Evolutionary conservation across 2,329 filamentous ascomycete species (phyloP), one percentile per base, ranked within the genome.

Genomic region (Cladosporium oxysporum): DNA sequence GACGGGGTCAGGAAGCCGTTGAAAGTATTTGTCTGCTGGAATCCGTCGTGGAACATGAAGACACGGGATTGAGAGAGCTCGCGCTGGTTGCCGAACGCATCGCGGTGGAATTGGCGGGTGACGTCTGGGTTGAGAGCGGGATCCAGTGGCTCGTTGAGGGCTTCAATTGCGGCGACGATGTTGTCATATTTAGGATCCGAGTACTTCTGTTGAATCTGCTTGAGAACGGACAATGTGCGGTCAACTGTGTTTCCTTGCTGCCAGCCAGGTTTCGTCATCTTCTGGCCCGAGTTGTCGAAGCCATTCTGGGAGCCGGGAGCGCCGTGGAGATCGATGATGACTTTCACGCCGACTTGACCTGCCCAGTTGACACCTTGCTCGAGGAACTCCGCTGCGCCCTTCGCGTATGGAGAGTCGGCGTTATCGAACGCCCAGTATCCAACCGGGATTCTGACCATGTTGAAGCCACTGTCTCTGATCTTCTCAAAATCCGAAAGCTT

Each of bases 291-390:
- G 77, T 90, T 90, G 76, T 90, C 88, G 73, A 89, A 90, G 3
- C 88, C 88, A 68, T 90, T 90, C 71, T 90, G 88, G 7, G 85
- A 88, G 7, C 83, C 83, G 21, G 86, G 85, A 35, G 86, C 85
- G 69, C 88, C 88, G 72, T 91, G 89, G 26, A 91, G 77, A 74
- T 91, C 89, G 70, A 91, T 83, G 77, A 89, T 83, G n/a, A 88
- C 79, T 73, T 86, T 85, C 44, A 87, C 72, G 1, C 83, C 82
- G 0, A 82, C 77, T 41, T 78, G 77, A 50, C 83, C 73, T 5
- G 85, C 83, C 85, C 85, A 88, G 57, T 83, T 82, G 61, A 88
- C 82, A 18, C 85, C 85, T 28, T 79, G 77, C 66, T 87, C 84
- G 16, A 88, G 76, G 69, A 87, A 88, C 0, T 75, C 73, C 6